These are phyloP conservation scores for Pythium chondricola DNA, from an alignment of 352 stramenopile species.

Conservation along the genomic window DNA sequence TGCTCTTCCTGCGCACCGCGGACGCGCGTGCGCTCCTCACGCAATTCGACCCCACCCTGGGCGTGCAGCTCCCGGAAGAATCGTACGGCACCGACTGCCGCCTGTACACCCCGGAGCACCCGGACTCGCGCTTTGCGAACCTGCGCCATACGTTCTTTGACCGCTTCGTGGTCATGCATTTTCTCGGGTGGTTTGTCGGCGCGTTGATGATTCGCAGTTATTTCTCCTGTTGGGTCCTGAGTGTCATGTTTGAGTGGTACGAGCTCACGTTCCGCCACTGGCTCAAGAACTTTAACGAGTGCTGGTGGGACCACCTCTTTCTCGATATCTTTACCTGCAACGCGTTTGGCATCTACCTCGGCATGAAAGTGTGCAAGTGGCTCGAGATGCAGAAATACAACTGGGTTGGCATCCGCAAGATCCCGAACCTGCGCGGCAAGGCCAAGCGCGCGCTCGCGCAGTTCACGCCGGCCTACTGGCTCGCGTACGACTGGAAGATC, in stretches of 20 bases:
- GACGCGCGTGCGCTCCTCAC: conserved; percentile 82
- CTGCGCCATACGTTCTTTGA: conserved; percentile 77
- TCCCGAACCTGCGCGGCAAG: conserved; percentile 74
- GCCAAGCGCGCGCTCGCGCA: conserved; percentile 76
- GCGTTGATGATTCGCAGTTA: conserved; percentile 82
- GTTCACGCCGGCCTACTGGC: conserved; percentile 89
- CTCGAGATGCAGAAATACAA: conserved; percentile 88
- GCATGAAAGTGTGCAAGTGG: conserved; percentile 82
- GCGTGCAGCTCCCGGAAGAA: conserved; percentile 68
- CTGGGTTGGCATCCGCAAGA: conserved; percentile 85
- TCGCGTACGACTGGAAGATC: conserved; percentile 91
- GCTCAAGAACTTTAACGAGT: conserved; percentile 93
- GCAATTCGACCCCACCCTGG: conserved; percentile 71
- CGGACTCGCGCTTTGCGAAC: conserved; percentile 71
- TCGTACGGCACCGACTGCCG: conserved; percentile 83
- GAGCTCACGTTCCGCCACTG: conserved; percentile 89
- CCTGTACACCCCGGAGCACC: conserved; percentile 83
- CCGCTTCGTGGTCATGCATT: conserved; percentile 88
- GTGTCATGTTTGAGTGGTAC: conserved; percentile 83
- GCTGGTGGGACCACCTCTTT: conserved; percentile 94
- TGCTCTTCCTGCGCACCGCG: conserved; percentile 80
- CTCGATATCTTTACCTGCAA: conserved; percentile 94
- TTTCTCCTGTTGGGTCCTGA: conserved; percentile 78
- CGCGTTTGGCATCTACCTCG: conserved; percentile 86
- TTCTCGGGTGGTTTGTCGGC: conserved; percentile 86